These are phyloP conservation scores for Austropuccinia psidii DNA, from an alignment of 1,284 basidiomycete species.

Conservation along the genomic window DNA sequence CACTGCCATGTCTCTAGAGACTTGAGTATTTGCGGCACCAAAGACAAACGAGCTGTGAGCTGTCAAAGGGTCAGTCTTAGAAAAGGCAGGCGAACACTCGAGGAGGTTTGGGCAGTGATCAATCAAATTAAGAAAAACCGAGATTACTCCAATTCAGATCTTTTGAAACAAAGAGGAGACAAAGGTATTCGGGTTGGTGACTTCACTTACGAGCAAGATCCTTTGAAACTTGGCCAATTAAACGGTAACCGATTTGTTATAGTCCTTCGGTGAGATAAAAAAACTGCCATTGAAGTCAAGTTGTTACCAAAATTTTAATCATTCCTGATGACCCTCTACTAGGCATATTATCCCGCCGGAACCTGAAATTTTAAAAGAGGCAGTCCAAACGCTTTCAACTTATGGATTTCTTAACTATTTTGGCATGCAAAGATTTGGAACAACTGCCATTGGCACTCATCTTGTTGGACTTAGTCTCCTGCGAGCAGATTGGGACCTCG, in stretches of 20 bases:
- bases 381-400: slow-evolving; percentile 69
- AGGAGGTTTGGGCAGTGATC: slow-evolving; percentile 55
- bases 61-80: slow-evolving; percentile 82
- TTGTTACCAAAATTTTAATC: neutral
- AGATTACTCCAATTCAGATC: neutral
- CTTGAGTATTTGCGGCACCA: slow-evolving; percentile 86
- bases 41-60: slow-evolving; percentile 95
- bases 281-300: neutral
- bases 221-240: slow-evolving; percentile 83
- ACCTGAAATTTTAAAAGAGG: slow-evolving; percentile 62
- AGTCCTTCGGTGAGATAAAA: slow-evolving; percentile 58
- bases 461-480: slow-evolving; percentile 83
- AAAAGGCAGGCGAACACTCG: slow-evolving; percentile 64
- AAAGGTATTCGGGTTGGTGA: slow-evolving; percentile 83
- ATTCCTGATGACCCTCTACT: neutral
- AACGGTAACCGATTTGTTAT: slow-evolving; percentile 95
- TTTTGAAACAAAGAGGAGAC: slow-evolving; percentile 59
- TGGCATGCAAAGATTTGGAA: slow-evolving; percentile 96
- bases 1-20: slow-evolving; percentile 54
- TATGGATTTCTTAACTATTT: slow-evolving; percentile 98
- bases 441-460: slow-evolving; percentile 89
- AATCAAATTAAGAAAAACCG: slow-evolving; percentile 5
- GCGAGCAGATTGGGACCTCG: slow-evolving; percentile 77
- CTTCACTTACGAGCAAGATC: slow-evolving; percentile 68
- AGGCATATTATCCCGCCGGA: slow-evolving; percentile 67